Percentiles rank a stretch among this genome's conserved stretches.
phyloP scores from a whole-genome alignment of 441 rosid genomes.

The Populus tomentosa region DNA sequence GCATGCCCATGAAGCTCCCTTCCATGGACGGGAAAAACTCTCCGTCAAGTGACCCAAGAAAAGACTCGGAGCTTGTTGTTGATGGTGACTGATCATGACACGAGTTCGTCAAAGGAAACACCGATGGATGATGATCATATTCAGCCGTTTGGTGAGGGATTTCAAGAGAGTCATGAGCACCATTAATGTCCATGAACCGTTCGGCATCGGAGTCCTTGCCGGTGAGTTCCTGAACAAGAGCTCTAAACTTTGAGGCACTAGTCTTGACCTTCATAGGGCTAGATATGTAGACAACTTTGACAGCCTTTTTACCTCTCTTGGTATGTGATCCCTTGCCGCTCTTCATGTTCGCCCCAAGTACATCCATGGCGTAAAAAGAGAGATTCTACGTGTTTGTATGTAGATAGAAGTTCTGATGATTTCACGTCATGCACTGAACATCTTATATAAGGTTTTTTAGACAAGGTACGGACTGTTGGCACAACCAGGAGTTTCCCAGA shows the following conservation, averaged over 20 bases:
- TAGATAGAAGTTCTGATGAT: background rate
- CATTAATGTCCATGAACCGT: slow-evolving; percentile 15
- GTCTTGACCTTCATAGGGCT: slow-evolving; percentile 74
- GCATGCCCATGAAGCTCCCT: slow-evolving; percentile 24
- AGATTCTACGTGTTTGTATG: background rate
- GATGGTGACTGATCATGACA: background rate
- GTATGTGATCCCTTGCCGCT: slow-evolving; percentile 11
- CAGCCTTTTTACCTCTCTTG: slow-evolving; percentile 25
- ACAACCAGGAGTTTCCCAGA: slow-evolving; percentile 15
- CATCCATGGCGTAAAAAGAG: slow-evolving; percentile 15
- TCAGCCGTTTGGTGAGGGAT: background rate
- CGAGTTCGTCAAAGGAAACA: background rate
- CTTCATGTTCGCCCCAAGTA: slow-evolving; percentile 28
- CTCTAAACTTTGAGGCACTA: slow-evolving; percentile 69
- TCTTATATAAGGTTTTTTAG: background rate
- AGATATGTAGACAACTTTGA: slow-evolving; percentile 81
- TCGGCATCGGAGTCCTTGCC: slow-evolving; percentile 64
- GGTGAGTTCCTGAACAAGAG: slow-evolving; percentile 80
- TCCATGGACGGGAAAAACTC: slow-evolving; percentile 13
- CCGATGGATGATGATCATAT: background rate
- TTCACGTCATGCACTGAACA: background rate
- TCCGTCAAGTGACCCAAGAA: slow-evolving; percentile 11
- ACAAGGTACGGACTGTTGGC: background rate
- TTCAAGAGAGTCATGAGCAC: no score
- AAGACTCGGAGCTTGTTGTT: slow-evolving; percentile 14